Conservation (phyloP, 2,329 filamentous ascomycete species). For the Claviceps sp. region DNA sequence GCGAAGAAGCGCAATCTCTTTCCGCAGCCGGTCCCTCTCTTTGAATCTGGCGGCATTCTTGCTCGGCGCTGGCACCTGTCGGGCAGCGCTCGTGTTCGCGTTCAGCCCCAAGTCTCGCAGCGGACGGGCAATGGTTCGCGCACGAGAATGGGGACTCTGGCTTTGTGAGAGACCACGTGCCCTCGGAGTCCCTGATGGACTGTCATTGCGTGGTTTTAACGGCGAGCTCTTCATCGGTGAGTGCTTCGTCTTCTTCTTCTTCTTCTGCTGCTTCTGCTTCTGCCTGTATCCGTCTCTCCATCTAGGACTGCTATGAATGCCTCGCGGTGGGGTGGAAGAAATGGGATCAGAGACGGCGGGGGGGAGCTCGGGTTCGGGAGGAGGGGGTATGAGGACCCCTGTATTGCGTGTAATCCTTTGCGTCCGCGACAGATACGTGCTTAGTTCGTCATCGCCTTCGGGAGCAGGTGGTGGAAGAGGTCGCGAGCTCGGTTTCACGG, state of each 20-base stretch:
- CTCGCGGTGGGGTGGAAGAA: constrained; percentile 40
- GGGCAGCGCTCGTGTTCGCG: constrained; percentile 21
- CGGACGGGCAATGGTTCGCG: background rate
- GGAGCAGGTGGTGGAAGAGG: constrained; percentile 31
- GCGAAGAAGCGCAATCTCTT: constrained; percentile 42
- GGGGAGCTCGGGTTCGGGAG: constrained; percentile 51
- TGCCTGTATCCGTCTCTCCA: constrained; percentile 22
- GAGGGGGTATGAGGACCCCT: constrained; percentile 13
- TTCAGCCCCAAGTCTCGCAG: constrained; percentile 4
- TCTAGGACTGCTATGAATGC: constrained; percentile 46
- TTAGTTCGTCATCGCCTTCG: constrained; percentile 15
- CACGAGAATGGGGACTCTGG: constrained; percentile 1
- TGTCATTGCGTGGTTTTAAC: constrained; percentile 29
- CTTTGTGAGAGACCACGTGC: constrained; percentile 2
- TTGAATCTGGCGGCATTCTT: constrained; percentile 35
- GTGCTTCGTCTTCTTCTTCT: background rate
- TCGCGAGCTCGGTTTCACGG: constrained; percentile 29
- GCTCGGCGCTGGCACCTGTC: constrained; percentile 27
- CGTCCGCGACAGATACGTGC: constrained; percentile 18
- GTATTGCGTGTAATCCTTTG: constrained; percentile 18
- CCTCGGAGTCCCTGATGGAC: constrained; percentile 9
- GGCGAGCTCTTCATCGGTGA: constrained; percentile 34
- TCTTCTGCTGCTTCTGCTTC: constrained; percentile 17
- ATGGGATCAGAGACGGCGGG: constrained; percentile 40
- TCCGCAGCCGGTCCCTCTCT: constrained; percentile 36